A percentile compares a stretch with the other conserved stretches of the same genome.
Evolutionary conservation across 495 filamentous ascomycete species (phyloP).

Genomic region (Podospora didyma): DNA sequence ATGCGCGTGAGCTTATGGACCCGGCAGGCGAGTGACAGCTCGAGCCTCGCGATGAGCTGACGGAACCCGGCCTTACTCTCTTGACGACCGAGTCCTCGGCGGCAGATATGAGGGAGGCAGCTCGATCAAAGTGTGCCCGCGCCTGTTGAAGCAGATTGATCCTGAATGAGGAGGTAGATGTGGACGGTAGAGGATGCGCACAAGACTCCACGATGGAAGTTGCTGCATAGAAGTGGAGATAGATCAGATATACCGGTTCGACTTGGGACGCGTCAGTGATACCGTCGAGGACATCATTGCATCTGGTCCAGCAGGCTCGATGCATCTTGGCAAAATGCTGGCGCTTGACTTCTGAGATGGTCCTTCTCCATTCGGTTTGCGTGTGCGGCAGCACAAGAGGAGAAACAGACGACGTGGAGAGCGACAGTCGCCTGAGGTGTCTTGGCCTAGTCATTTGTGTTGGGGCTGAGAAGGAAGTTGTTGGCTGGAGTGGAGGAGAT

Average conservation of each 20-base stretch:
- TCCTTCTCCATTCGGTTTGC: slow-evolving; percentile 38
- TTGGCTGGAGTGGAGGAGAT: slow-evolving; percentile 8
- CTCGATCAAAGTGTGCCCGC: slow-evolving; percentile 43
- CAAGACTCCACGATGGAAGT: slow-evolving; percentile 47
- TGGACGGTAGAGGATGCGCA: slow-evolving; percentile 39
- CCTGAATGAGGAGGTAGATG: slow-evolving; percentile 36
- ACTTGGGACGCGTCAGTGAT: slow-evolving; percentile 36
- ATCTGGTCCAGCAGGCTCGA: slow-evolving; percentile 42
- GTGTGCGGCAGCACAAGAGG: slow-evolving; percentile 27
- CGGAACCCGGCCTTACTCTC: slow-evolving; percentile 29
- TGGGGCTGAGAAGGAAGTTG: slow-evolving; percentile 4
- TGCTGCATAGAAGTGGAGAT: slow-evolving; percentile 52
- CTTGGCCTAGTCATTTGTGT: slow-evolving; percentile 7
- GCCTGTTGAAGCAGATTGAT: slow-evolving; percentile 44
- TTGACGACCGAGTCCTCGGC: slow-evolving; percentile 32
- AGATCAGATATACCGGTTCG: slow-evolving; percentile 48
- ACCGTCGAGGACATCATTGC: slow-evolving; percentile 42
- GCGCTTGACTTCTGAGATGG: slow-evolving; percentile 43
- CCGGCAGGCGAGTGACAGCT: slow-evolving; percentile 42
- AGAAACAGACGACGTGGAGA: slow-evolving; percentile 13
- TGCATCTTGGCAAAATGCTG: slow-evolving; percentile 41
- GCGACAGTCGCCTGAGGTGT: slow-evolving; percentile 15
- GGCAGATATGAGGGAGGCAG: slow-evolving; percentile 36
- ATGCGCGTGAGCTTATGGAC: slow-evolving; percentile 41
- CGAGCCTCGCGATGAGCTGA: slow-evolving; percentile 31